Percentiles rank a stretch among this genome's conserved stretches.
phyloP scores from a whole-genome alignment of 495 filamentous ascomycete species.

The Oidiodendron maius region DNA sequence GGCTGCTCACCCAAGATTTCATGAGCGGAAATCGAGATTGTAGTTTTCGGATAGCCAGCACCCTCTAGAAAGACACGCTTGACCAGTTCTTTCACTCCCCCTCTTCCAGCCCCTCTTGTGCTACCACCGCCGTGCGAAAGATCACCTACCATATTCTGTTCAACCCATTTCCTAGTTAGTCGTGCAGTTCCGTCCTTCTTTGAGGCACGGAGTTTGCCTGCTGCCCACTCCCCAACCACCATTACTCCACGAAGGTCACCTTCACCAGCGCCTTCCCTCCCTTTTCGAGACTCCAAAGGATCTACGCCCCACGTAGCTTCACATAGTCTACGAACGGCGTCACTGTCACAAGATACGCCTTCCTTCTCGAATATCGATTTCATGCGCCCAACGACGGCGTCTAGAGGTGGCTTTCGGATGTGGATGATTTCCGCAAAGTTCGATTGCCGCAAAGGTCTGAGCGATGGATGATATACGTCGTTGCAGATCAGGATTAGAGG shows the following conservation, averaged over 20 bases:
- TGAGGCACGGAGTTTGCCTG: slow-evolving; percentile 64
- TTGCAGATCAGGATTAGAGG: slow-evolving; percentile 95
- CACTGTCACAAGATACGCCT: slow-evolving; percentile 76
- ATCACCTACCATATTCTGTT: slow-evolving; percentile 65
- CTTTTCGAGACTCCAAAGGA: slow-evolving; percentile 20
- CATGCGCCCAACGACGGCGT: slow-evolving; percentile 77
- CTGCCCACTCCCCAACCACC: slow-evolving; percentile 94
- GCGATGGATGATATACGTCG: slow-evolving; percentile 89
- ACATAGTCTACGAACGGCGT: slow-evolving; percentile 82
- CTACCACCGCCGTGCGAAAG: slow-evolving; percentile 69
- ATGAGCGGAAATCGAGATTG: slow-evolving; percentile 14
- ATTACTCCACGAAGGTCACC: slow-evolving; percentile 90
- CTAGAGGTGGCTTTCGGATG: slow-evolving; percentile 79
- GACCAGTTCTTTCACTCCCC: slow-evolving; percentile 75
- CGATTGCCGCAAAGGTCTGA: slow-evolving; percentile 76
- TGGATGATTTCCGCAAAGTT: slow-evolving; percentile 85
- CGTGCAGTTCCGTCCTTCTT: slow-evolving; percentile 25
- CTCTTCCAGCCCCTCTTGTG: slow-evolving; percentile 61
- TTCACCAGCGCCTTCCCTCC: slow-evolving; percentile 55
- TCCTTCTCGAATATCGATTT: slow-evolving; percentile 81
- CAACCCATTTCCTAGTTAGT: slow-evolving; percentile 79
- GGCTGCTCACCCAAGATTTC: slow-evolving; percentile 34
- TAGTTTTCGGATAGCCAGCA: slow-evolving; percentile 59
- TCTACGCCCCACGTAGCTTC: slow-evolving; percentile 89
- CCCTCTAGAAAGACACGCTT: slow-evolving; percentile 82